Evolutionary conservation across 139 green algal genomes (phyloP), one percentile per base, ranked within the genome.

Genomic region (Diplosphaera chodatii): DNA sequence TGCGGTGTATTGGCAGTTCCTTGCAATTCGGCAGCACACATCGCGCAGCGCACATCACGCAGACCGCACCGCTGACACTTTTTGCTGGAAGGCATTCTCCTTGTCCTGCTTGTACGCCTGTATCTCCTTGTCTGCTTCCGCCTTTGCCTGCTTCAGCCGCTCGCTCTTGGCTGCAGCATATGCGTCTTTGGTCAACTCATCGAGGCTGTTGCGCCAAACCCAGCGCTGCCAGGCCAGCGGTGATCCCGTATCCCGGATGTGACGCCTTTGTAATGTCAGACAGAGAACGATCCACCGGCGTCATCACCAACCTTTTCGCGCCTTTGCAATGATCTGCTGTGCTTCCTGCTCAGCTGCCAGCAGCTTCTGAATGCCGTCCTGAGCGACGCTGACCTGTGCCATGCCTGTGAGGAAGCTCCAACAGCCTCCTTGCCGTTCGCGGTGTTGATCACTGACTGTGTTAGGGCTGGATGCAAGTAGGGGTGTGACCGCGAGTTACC

Each of bases 291-390:
- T 8, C 22, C 31, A 20, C 29, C 41, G 22, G 23, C 21, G 20
- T 5, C 2, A 20, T 3, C 28, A 64, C 55, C 29, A 76, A 94
- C 92, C 85, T 88, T 89, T 89, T 2, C 93, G 75, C 18, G 93
- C 92, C 40, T 88, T 86, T 30, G 82, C 69, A 25, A 98, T 89
- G 59, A 97, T 96, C 15, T 80, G 73, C 66, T 96, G 90, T 5
- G 92, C 93, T 71, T 97, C 91, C 48, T 90, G 72, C 82, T 97
- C 93, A 27, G 93, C 92, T 25, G 80, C 84, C 32, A 98, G 77
- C n/a, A 98, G 85, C 72, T 89, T 85, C 79, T 97, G 88, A 59
- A 98, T 97, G 62, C 91, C 90, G 74, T 96, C 92, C 23, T 91
- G 82, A 1, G 80, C 85, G 0, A 83, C 71, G 18, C 80, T 72